Conservation (phyloP, 768 basidiomycete species). For the Lanmaoa pseudosensibilis region DNA sequence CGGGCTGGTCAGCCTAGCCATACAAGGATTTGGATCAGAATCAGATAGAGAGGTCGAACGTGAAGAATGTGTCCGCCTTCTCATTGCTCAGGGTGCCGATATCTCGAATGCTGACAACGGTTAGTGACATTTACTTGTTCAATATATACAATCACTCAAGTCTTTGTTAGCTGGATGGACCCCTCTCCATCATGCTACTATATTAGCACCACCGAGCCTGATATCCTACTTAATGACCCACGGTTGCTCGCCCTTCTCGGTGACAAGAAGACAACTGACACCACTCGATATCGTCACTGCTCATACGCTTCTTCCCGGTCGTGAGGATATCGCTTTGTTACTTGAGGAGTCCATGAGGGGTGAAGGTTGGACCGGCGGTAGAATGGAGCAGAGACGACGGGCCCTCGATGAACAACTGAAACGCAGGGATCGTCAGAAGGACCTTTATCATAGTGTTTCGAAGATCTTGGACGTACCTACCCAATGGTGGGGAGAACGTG, state of each 20-base stretch:
- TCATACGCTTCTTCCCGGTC: constrained; percentile 75
- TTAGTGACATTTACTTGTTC: constrained; percentile 31
- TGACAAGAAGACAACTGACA: constrained; percentile 77
- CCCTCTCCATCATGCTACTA: constrained; percentile 86
- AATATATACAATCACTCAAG: constrained; percentile 4
- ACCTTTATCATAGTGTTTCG: constrained; percentile 59
- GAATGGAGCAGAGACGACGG: constrained; percentile 68
- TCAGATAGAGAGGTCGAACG: constrained; percentile 83
- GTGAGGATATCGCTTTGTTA: constrained; percentile 83
- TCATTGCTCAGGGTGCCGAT: constrained; percentile 78
- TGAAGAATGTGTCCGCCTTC: constrained; percentile 83
- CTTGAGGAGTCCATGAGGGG: constrained; percentile 87
- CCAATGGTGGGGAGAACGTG: constrained; percentile 66
- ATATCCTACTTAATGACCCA: constrained; percentile 92
- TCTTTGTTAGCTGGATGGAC: constrained; percentile 82
- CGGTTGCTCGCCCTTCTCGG: constrained; percentile 78
- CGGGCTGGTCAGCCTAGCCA: constrained; percentile 71
- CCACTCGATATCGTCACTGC: constrained; percentile 89
- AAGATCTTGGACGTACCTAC: constrained; percentile 54
- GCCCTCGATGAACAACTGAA: constrained; percentile 57
- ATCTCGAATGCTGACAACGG: constrained; percentile 61
- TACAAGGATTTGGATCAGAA: constrained; percentile 81
- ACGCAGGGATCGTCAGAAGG: constrained; percentile 51
- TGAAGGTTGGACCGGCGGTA: constrained; percentile 78
- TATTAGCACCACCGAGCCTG: constrained; percentile 86